A percentile compares a stretch with the other conserved stretches of the same genome.
Evolutionary conservation across 2,329 filamentous ascomycete species (phyloP).

Genomic region (Penicillium olsonii): DNA sequence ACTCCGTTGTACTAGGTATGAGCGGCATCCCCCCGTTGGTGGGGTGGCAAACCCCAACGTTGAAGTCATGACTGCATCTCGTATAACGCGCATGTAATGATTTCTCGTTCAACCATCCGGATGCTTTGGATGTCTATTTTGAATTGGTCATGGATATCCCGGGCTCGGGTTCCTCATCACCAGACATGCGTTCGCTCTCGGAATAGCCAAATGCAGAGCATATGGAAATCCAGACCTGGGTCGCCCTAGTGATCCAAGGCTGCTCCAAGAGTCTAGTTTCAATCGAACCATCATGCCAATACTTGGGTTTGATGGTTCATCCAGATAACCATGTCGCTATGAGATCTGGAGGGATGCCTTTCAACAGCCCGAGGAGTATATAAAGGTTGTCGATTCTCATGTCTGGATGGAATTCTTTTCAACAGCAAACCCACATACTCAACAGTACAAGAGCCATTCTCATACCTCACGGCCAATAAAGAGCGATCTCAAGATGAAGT

Average conservation of each 20-base stretch:
- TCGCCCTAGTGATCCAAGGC: constrained; percentile 6
- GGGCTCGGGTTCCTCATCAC: not conserved
- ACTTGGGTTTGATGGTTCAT: not conserved
- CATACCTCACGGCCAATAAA: not conserved
- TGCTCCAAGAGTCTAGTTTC: not conserved
- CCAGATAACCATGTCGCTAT: not conserved
- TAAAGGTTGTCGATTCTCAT: not conserved
- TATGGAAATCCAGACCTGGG: not conserved
- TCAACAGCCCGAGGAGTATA: not conserved
- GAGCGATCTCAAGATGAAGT: not conserved
- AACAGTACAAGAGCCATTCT: not conserved
- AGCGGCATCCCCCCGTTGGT: not conserved
- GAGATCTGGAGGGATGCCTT: not conserved
- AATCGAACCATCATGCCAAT: not conserved
- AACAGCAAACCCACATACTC: not conserved
- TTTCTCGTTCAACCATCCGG: not conserved
- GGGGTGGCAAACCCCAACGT: not conserved
- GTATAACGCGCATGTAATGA: not conserved
- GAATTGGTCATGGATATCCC: not conserved
- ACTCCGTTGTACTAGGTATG: not conserved
- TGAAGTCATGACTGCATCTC: not conserved
- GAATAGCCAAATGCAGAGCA: not conserved
- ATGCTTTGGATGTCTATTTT: not conserved
- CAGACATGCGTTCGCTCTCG: not conserved
- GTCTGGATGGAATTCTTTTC: not conserved